A percentile compares a stretch with the other conserved stretches of the same genome.
Conservation (phyloP, 225 moss, liverwort and hornwort genomes). For the Sphagnum tenellum region DNA sequence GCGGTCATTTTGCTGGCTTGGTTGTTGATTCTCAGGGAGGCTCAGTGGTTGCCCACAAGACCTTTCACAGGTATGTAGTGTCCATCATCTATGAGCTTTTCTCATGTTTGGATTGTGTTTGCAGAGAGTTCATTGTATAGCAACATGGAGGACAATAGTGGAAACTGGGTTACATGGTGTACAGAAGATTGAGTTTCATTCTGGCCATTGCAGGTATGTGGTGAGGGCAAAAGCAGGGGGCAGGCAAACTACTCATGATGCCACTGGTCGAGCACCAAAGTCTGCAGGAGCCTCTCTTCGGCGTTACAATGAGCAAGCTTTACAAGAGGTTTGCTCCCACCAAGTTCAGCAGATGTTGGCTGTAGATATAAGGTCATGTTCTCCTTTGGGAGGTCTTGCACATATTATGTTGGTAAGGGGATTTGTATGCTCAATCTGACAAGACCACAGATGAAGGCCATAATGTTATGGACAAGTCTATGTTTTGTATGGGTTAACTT, state of each 20-base stretch:
- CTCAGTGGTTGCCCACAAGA: slow-evolving; percentile 79
- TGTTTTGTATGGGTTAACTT: too few relatives aligned
- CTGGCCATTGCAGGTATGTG: slow-evolving; percentile 88
- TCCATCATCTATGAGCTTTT: too few relatives aligned
- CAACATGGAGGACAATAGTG: too few relatives aligned
- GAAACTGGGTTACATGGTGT: too few relatives aligned
- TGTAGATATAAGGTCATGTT: too few relatives aligned
- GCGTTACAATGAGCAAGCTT: slow-evolving; percentile 90
- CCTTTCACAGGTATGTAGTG: slow-evolving; percentile 69
- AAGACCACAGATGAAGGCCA: too few relatives aligned
- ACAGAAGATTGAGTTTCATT: not conserved
- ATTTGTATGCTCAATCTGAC: too few relatives aligned
- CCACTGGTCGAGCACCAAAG: slow-evolving; percentile 78
- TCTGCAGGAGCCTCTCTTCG: slow-evolving; percentile 99
- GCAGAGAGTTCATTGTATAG: too few relatives aligned
- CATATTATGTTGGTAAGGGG: too few relatives aligned
- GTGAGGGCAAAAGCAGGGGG: slow-evolving; percentile 99
- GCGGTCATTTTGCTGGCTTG: slow-evolving; percentile 96
- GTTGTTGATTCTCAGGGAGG: slow-evolving; percentile 60
- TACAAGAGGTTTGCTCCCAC: slow-evolving; percentile 70
- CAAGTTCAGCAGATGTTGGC: not conserved
- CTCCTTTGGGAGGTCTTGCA: too few relatives aligned
- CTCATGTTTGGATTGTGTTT: too few relatives aligned
- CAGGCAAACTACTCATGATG: slow-evolving; percentile 86
- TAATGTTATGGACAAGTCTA: too few relatives aligned